Conservation (phyloP, 106 monocot genomes). For the Acorus calamus region DNA sequence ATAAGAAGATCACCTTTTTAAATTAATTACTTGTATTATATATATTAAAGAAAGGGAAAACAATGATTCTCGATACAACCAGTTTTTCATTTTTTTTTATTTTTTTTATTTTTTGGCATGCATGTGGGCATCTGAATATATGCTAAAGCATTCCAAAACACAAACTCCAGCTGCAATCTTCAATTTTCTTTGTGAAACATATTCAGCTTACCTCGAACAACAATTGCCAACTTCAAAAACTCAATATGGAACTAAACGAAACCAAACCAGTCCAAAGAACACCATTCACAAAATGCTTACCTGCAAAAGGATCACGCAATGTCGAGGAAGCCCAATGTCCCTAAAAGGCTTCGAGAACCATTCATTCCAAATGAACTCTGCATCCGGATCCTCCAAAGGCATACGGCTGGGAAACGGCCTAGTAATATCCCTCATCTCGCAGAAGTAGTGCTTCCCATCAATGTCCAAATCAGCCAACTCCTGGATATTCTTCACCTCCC, state of each 20-base stretch:
- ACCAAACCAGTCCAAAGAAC: not conserved
- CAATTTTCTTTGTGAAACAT: no score
- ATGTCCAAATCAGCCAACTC: conserved; percentile 82
- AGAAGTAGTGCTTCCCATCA: conserved; percentile 93
- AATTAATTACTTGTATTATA: no score
- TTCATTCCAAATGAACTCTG: conserved; percentile 95
- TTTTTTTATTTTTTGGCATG: no score
- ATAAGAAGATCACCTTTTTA: no score
- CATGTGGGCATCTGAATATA: no score
- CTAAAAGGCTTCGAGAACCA: conserved; percentile 93
- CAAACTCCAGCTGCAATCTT: no score
- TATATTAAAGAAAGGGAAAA: no score
- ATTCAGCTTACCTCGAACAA: no score
- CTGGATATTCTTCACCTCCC: conserved; percentile 69
- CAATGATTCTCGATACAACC: no score
- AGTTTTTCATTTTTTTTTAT: no score
- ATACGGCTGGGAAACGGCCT: conserved; percentile 80
- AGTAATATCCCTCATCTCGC: conserved; percentile 90
- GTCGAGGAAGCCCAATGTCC: conserved; percentile 75
- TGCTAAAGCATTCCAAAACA: no score
- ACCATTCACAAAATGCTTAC: conserved; percentile 15
- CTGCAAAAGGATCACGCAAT: conserved; percentile 90
- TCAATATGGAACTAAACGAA: not conserved
- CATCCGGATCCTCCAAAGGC: conserved; percentile 63
- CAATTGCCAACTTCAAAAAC: no score